Conservation (phyloP, 495 filamentous ascomycete genomes). For the Thozetella sp. region DNA sequence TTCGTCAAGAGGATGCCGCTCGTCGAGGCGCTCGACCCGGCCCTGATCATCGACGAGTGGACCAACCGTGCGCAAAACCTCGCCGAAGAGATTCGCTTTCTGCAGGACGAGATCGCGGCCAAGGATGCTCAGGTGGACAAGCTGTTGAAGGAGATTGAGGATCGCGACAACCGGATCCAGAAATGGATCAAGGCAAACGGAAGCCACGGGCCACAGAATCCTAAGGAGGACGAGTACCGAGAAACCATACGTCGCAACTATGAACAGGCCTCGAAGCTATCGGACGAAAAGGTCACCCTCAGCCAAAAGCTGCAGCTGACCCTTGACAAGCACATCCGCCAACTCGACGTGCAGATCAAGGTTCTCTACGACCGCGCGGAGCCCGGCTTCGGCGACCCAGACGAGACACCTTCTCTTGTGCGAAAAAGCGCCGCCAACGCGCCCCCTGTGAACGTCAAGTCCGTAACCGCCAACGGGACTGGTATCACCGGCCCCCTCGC, state of each 20-base stretch:
- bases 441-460: conserved; percentile 33
- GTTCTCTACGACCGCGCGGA: conserved; percentile 78
- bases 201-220: conserved; percentile 70
- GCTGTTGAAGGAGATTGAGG: conserved; percentile 70
- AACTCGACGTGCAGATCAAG: conserved; percentile 85
- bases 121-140: conserved; percentile 84
- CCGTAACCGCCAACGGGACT: conserved; percentile 30
- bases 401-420: conserved; percentile 76
- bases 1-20: conserved; percentile 55
- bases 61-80: conserved; percentile 85
- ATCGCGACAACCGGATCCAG: conserved; percentile 80
- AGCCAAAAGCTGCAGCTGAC: conserved; percentile 75
- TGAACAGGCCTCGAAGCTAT: conserved; percentile 68
- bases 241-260: conserved; percentile 73
- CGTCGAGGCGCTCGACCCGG: conserved; percentile 67
- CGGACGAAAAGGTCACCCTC: conserved; percentile 85
- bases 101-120: conserved; percentile 91
- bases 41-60: conserved; percentile 90
- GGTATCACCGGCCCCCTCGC: conserved; percentile 47
- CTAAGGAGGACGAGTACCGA: conserved; percentile 78
- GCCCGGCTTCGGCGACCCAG: conserved; percentile 71
- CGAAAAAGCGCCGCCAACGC: conserved; percentile 55
- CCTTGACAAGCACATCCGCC: conserved; percentile 86
- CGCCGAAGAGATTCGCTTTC: conserved; percentile 86
- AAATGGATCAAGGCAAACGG: conserved; percentile 88